These are phyloP conservation scores for Pachyrhizus erosus DNA, from an alignment of 306 rosid species.

Conservation along the genomic window DNA sequence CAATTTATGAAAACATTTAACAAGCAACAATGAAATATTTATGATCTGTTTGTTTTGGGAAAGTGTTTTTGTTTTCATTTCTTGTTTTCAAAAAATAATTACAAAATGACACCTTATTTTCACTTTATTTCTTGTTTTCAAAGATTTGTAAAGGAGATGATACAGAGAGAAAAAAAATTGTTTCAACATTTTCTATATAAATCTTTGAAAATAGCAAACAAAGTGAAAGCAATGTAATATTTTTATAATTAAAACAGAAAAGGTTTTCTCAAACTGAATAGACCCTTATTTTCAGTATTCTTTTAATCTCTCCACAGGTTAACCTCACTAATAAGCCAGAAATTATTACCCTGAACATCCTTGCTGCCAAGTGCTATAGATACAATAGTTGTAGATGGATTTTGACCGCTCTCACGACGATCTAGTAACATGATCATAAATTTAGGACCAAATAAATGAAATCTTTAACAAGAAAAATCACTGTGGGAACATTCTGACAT, in stretches of 20 bases:
- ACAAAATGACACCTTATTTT: neutral
- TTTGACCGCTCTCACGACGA: conserved; percentile 69
- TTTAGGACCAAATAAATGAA: conserved; percentile 15
- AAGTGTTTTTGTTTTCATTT: conserved; percentile 2
- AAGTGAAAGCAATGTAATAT: neutral
- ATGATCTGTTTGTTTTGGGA: neutral
- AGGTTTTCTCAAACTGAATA: neutral
- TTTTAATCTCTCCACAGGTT: neutral
- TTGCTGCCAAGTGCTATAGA: conserved; percentile 65
- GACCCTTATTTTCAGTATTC: neutral
- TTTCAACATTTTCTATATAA: conserved; percentile 4
- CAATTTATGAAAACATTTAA: conserved; percentile 7
- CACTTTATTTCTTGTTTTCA: neutral
- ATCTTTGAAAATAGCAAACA: neutral
- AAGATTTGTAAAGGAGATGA: neutral
- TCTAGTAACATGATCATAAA: conserved; percentile 54
- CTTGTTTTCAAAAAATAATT: neutral
- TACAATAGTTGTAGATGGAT: conserved; percentile 73
- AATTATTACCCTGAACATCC: conserved; percentile 66
- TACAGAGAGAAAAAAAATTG: neutral
- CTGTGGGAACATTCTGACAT: conserved; percentile 11
- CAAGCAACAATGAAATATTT: neutral
- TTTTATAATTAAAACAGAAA: neutral
- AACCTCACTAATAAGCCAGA: conserved; percentile 12
- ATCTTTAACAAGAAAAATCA: neutral